Conservation (phyloP, 306 rosid genomes). For the Trifolium pratense region DNA sequence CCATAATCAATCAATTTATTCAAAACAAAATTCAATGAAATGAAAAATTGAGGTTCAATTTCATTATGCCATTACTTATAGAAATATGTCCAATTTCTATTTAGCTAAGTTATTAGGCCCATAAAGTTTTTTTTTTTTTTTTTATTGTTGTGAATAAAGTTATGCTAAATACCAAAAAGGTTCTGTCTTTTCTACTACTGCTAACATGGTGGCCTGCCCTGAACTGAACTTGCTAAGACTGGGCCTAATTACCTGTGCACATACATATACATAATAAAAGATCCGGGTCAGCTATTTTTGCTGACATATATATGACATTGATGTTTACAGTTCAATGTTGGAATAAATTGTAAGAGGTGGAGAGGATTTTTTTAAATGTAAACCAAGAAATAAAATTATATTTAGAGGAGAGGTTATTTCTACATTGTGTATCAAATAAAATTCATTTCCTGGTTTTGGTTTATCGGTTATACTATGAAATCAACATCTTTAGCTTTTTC, state of each 20-base stretch:
- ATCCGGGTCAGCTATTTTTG: background rate
- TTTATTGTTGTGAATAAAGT: background rate
- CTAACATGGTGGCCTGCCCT: background rate
- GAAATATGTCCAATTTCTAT: too few relatives aligned
- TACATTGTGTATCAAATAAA: too few relatives aligned
- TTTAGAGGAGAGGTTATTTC: too few relatives aligned
- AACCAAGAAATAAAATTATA: too few relatives aligned
- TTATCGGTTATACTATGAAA: too few relatives aligned
- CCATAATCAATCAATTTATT: too few relatives aligned
- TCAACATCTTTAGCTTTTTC: too few relatives aligned
- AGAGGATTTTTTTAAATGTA: background rate
- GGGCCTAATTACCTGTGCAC: background rate
- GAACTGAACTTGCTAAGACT: background rate
- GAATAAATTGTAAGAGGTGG: background rate
- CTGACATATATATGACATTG: conserved; percentile 10
- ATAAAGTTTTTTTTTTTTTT: too few relatives aligned
- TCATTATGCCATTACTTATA: too few relatives aligned
- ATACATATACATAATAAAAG: background rate
- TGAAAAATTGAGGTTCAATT: too few relatives aligned
- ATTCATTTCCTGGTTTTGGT: too few relatives aligned
- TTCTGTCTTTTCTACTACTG: background rate
- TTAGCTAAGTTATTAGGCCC: background rate
- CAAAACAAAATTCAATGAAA: too few relatives aligned
- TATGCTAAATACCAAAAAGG: conserved; percentile 2
- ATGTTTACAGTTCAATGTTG: background rate